Percentiles rank a stretch among this genome's conserved stretches.
Evolutionary conservation across 441 rosid genomes (phyloP).

Genomic region (Dalechampia spathulata): DNA sequence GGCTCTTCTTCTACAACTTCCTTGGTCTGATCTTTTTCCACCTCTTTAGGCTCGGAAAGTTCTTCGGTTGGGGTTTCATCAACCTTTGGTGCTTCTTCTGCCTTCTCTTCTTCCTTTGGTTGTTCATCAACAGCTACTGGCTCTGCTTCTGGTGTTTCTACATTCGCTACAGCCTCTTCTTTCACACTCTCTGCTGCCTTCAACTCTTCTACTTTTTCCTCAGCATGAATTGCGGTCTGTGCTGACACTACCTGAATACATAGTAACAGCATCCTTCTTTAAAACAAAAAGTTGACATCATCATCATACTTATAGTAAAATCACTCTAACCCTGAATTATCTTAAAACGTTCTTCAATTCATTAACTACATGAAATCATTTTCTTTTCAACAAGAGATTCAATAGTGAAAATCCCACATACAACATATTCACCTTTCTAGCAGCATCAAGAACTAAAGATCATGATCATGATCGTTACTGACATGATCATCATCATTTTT

Average conservation of each 20-base stretch:
- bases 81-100: slow-evolving; percentile 15
- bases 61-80: slow-evolving; percentile 13
- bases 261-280: background rate
- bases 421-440: background rate
- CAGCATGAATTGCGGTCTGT: slow-evolving; percentile 28
- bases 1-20: slow-evolving; percentile 24
- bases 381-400: too few species aligned
- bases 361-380: too few species aligned
- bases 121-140: slow-evolving; percentile 15
- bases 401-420: too few species aligned
- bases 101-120: slow-evolving; percentile 13
- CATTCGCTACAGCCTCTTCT: slow-evolving; percentile 15
- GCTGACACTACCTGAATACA: slow-evolving; percentile 38
- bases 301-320: too few species aligned
- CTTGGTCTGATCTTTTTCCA: slow-evolving; percentile 20
- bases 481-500: too few species aligned
- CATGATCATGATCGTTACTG: background rate
- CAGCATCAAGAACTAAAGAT: background rate
- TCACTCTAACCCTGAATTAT: too few species aligned
- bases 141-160: slow-evolving; percentile 10
- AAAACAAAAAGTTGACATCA: too few species aligned
- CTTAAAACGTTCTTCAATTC: too few species aligned
- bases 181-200: slow-evolving; percentile 17
- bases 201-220: slow-evolving; percentile 31
- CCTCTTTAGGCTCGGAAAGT: slow-evolving; percentile 16